Percentiles rank a stretch among this genome's conserved stretches.
These are phyloP conservation scores for Papilionanthe hybrid DNA, from an alignment of 116 monocot species.

Conservation along the genomic window DNA sequence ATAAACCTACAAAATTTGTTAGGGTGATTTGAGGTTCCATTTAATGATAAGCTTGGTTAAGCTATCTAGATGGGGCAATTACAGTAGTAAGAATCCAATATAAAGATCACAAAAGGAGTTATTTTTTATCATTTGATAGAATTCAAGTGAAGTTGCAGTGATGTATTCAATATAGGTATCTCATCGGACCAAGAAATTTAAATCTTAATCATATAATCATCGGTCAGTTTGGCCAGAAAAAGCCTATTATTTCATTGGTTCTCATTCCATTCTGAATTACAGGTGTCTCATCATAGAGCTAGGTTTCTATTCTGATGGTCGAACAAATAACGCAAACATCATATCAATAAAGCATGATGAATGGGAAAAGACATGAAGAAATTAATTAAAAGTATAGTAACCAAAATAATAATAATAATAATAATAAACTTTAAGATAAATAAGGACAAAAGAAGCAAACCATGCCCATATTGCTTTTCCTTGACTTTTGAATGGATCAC, in stretches of 20 bases:
- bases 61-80: neutral
- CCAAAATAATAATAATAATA: neutral
- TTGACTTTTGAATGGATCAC: neutral
- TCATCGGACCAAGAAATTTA: neutral
- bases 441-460: neutral
- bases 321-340: neutral
- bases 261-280: neutral
- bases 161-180: neutral
- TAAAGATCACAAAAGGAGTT: neutral
- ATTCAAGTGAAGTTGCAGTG: neutral
- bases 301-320: neutral
- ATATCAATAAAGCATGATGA: neutral
- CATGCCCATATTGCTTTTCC: neutral
- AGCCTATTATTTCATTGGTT: neutral
- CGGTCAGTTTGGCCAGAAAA: neutral
- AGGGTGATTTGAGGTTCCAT: too few species aligned
- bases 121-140: neutral
- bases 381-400: neutral
- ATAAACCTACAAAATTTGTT: neutral
- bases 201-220: neutral
- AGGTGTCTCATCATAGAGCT: neutral
- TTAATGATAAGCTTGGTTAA: too few species aligned
- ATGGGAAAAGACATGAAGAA: neutral
- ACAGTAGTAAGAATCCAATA: neutral
- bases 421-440: neutral